phyloP scores from a whole-genome alignment of 148 eudicot species.

The Vaccinium vitisidaea region DNA sequence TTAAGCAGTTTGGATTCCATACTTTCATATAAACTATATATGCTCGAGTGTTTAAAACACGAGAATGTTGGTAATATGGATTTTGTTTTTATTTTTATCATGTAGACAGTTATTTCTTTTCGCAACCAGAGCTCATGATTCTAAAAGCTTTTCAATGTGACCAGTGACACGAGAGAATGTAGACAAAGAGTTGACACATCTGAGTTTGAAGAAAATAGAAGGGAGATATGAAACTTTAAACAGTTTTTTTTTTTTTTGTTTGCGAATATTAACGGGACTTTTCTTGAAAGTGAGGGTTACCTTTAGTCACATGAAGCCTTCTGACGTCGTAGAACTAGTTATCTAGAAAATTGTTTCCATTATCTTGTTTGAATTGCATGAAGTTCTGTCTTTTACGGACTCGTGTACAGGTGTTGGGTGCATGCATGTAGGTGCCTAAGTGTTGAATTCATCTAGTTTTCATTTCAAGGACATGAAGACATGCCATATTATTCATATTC shows the following conservation, averaged over 20 bases:
- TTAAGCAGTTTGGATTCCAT: background rate
- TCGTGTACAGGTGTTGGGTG: background rate
- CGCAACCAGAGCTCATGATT: background rate
- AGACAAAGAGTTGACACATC: background rate
- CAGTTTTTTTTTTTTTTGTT: too few species aligned
- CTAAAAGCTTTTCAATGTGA: background rate
- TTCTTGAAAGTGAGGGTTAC: background rate
- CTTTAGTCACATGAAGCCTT: background rate
- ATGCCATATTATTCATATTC: background rate
- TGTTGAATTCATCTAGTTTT: slow-evolving; percentile 4
- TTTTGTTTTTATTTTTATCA: background rate
- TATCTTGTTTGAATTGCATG: slow-evolving; percentile 10
- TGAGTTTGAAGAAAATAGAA: slow-evolving; percentile 2
- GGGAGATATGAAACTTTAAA: background rate
- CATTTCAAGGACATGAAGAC: background rate
- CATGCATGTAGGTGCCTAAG: background rate
- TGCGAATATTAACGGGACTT: background rate
- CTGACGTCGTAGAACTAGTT: background rate
- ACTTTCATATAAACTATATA: background rate
- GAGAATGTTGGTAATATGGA: background rate
- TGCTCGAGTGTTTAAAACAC: background rate
- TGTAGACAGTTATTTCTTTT: background rate
- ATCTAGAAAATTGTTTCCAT: background rate
- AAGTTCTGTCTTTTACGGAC: background rate
- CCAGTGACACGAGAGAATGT: background rate